These are phyloP conservation scores for Davidsoniella eucalypti DNA, from an alignment of 2,329 filamentous ascomycete genomes.

Conservation along the genomic window DNA sequence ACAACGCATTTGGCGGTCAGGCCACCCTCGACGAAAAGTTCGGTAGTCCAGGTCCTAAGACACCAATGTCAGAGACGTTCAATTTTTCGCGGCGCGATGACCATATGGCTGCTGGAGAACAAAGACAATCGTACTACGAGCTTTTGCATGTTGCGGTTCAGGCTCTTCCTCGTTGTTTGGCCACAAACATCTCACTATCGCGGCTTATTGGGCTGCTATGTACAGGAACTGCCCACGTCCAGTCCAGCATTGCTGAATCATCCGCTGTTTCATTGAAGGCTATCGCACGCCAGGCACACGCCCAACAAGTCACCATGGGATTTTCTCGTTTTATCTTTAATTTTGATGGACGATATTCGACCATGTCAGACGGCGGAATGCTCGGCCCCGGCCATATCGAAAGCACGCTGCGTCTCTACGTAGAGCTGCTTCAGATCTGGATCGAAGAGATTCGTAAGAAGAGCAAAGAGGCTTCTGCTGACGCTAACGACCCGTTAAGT, in stretches of 20 bases:
- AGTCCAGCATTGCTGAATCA: conserved; percentile 78
- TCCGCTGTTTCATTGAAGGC: conserved; percentile 88
- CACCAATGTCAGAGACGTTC: conserved; percentile 86
- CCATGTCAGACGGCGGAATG: conserved; percentile 96
- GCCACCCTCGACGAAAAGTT: conserved; percentile 93
- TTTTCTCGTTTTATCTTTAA: conserved; percentile 98
- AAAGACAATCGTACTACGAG: conserved; percentile 91
- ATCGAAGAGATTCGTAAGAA: conserved; percentile 90
- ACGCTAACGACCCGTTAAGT: conserved; percentile 29
- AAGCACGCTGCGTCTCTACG: conserved; percentile 78
- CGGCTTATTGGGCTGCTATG: conserved; percentile 87
- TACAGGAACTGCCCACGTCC: conserved; percentile 90
- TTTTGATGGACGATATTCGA: conserved; percentile 92
- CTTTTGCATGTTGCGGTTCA: conserved; percentile 90
- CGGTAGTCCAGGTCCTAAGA: conserved; percentile 67
- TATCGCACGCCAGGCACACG: conserved; percentile 82
- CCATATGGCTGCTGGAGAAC: conserved; percentile 52
- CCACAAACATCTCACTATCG: conserved; percentile 80
- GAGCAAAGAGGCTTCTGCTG: conserved; percentile 51
- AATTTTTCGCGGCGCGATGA: conserved; percentile 78
- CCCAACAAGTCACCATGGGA: conserved; percentile 88
- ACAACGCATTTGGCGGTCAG: conserved; percentile 93
- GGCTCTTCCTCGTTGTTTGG: conserved; percentile 83
- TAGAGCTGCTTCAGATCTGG: conserved; percentile 91
- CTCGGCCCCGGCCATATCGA: conserved; percentile 88